Evolutionary conservation across 2,329 filamentous ascomycete genomes (phyloP).

Genomic region (Colletotrichum trifolii): DNA sequence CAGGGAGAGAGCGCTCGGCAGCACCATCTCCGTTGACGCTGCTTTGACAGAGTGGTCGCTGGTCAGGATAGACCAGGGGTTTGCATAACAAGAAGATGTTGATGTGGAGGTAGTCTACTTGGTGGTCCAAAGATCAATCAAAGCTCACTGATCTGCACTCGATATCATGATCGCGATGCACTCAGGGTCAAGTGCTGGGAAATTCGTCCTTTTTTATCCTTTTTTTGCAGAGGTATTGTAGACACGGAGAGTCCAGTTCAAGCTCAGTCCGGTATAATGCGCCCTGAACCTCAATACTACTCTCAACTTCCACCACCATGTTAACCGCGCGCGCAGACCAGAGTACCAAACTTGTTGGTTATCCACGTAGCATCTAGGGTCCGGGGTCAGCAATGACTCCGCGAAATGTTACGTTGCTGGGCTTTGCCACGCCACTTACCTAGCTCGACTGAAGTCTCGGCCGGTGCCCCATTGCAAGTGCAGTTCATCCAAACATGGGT

Average conservation of each 20-base stretch:
- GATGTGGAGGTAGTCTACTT: neutral
- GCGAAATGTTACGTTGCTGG: neutral
- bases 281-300: neutral
- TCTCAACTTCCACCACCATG: neutral
- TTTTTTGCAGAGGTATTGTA: neutral
- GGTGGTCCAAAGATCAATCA: too few species aligned
- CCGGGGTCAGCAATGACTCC: neutral
- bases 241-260: neutral
- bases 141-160: too few species aligned
- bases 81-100: neutral
- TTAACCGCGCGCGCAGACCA: constrained; percentile 1
- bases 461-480: constrained; percentile 14
- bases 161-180: too few species aligned
- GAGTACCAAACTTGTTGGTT: constrained; percentile 21
- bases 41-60: neutral
- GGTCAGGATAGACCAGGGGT: neutral
- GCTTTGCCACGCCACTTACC: constrained; percentile 11
- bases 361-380: constrained; percentile 10
- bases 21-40: constrained; percentile 5
- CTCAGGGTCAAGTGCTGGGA: too few species aligned
- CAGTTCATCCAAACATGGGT: constrained; percentile 29
- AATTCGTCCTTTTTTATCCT: too few species aligned
- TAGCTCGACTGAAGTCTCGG: constrained; percentile 20
- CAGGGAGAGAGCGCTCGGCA: neutral
- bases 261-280: neutral